These are phyloP conservation scores for Starmera caribaea DNA, from an alignment of 805 yeast genomes.

Conservation along the genomic window DNA sequence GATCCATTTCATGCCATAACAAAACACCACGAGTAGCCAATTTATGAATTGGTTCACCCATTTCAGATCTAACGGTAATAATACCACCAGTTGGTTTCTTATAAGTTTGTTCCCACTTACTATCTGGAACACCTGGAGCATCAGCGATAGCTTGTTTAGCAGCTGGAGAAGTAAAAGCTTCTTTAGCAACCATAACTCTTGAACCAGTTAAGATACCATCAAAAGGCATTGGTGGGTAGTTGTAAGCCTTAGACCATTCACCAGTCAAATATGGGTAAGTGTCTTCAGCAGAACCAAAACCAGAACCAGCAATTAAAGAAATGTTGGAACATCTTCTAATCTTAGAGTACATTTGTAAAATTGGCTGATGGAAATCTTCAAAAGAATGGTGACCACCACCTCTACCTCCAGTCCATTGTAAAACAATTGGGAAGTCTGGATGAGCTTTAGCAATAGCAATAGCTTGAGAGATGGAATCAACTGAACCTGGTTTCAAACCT, in stretches of 20 bases:
- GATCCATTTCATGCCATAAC: conserved; percentile 96
- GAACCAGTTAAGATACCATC: conserved; percentile 97
- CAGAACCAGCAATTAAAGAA: conserved; percentile 92
- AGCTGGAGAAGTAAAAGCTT: conserved; percentile 86
- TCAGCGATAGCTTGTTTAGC: conserved; percentile 89
- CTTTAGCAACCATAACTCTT: conserved; percentile 95
- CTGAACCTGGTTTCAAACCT: conserved; percentile 96
- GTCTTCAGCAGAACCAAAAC: conserved; percentile 95
- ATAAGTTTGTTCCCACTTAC: conserved; percentile 89
- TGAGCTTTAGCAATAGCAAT: conserved; percentile 90
- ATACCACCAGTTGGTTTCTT: conserved; percentile 96
- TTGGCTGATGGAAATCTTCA: conserved; percentile 98
- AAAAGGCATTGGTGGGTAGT: conserved; percentile 97
- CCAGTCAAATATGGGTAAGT: conserved; percentile 98
- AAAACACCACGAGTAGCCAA: conserved; percentile 96
- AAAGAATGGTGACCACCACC: conserved; percentile 99
- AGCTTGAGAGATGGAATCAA: conserved; percentile 82
- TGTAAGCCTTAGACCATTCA: conserved; percentile 80
- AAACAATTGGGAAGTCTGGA: conserved; percentile 91
- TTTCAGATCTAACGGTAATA: conserved; percentile 91
- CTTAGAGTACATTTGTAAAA: conserved; percentile 89
- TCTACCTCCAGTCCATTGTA: conserved; percentile 99
- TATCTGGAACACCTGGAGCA: conserved; percentile 84
- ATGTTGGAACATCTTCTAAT: conserved; percentile 89
- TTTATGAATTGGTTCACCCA: conserved; percentile 99